Percentiles rank a stretch among this genome's conserved stretches.
Conservation (phyloP, 495 filamentous ascomycete genomes). For the Penicillium longicatenatum region DNA sequence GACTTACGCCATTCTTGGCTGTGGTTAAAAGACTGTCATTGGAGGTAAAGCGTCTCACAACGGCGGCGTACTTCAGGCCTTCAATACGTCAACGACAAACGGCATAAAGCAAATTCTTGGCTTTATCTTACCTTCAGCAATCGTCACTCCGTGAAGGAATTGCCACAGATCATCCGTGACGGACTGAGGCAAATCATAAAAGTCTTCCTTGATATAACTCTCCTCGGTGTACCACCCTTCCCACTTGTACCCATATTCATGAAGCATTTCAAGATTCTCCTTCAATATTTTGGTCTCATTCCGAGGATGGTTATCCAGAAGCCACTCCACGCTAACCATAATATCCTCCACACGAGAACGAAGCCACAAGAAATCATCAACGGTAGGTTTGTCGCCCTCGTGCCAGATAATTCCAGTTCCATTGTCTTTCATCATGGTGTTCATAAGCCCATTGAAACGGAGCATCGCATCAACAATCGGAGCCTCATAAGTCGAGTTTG, state of each 20-base stretch:
- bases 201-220: conserved; percentile 41
- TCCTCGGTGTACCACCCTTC: conserved; percentile 43
- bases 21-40: conserved; percentile 42
- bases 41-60: conserved; percentile 39
- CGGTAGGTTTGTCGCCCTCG: conserved; percentile 30
- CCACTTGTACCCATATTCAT: conserved; percentile 43
- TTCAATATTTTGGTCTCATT: conserved; percentile 35
- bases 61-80: conserved; percentile 44
- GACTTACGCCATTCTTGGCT: conserved; percentile 39
- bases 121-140: conserved; percentile 42
- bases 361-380: conserved; percentile 46
- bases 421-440: conserved; percentile 54
- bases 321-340: conserved; percentile 55
- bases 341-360: conserved; percentile 53
- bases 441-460: conserved; percentile 36
- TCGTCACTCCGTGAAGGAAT: conserved; percentile 51
- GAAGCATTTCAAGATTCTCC: conserved; percentile 48
- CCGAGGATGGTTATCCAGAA: conserved; percentile 49
- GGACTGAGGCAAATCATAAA: conserved; percentile 36
- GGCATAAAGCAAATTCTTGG: background rate
- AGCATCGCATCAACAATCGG: conserved; percentile 37
- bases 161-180: conserved; percentile 31
- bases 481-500: conserved; percentile 25
- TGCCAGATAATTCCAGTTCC: conserved; percentile 50
- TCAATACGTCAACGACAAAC: background rate